phyloP scores from a whole-genome alignment of 805 yeast genomes.

The Kuraishia ogatae region DNA sequence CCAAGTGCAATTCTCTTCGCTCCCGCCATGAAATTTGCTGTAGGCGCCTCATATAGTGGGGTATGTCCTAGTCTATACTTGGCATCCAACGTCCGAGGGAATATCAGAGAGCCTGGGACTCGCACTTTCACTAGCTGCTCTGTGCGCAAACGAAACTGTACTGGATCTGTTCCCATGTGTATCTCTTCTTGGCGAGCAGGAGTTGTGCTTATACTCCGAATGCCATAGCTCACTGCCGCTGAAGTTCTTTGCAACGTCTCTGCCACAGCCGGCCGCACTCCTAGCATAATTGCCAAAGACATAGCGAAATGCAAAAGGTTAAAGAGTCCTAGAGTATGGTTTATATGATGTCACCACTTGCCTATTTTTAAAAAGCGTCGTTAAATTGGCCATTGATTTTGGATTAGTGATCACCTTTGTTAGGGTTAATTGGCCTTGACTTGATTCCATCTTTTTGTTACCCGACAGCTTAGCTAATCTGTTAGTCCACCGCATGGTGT shows the following conservation, averaged over 20 bases:
- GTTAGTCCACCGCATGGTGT: too few species aligned
- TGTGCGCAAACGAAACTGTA: conserved; percentile 3
- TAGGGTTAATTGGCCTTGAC: too few species aligned
- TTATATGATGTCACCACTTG: too few species aligned
- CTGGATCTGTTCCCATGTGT: conserved; percentile 5
- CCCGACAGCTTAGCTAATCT: too few species aligned
- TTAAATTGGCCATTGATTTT: too few species aligned
- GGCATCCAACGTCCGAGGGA: conserved; percentile 30
- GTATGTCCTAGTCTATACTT: conserved; percentile 46
- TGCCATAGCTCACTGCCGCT: neutral
- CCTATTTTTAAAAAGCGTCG: too few species aligned
- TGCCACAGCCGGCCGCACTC: neutral
- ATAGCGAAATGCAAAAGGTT: neutral
- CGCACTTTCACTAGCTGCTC: conserved; percentile 13
- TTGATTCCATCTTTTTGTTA: too few species aligned
- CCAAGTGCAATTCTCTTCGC: conserved; percentile 56
- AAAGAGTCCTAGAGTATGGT: too few species aligned
- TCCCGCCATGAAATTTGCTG: conserved; percentile 51
- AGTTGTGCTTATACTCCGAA: neutral
- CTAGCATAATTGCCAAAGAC: neutral
- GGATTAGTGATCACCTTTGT: too few species aligned
- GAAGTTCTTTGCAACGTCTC: neutral
- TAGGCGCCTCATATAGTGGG: conserved; percentile 60
- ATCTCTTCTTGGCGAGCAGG: neutral
- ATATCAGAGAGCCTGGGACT: conserved; percentile 21